A percentile compares a stretch with the other conserved stretches of the same genome.
Conservation (phyloP, 768 basidiomycete species). For the Tricholoma hemisulphureum region DNA sequence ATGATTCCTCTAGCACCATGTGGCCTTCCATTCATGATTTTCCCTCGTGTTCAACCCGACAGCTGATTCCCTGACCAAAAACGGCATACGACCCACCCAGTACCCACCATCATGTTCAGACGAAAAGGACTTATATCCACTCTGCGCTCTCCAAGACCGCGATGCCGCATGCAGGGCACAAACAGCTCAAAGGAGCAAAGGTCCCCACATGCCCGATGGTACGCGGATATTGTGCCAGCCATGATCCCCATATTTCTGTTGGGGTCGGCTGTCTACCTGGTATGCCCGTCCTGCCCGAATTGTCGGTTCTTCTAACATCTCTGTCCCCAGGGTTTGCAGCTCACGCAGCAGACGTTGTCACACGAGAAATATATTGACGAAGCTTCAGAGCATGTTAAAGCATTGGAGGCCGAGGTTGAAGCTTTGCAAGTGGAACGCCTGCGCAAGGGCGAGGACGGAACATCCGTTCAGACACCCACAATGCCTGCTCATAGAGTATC, state of each 20-base stretch:
- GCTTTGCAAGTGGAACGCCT: constrained; percentile 33
- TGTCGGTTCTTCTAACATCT: not conserved
- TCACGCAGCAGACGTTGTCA: constrained; percentile 58
- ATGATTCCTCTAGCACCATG: not conserved
- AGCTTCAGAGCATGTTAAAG: constrained; percentile 48
- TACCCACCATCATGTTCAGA: not conserved
- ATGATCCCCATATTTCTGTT: constrained; percentile 79
- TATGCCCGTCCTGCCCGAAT: constrained; percentile 27
- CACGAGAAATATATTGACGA: constrained; percentile 73
- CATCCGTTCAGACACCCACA: not conserved
- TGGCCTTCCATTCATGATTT: not conserved
- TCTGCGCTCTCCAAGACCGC: constrained; percentile 5
- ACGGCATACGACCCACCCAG: too few relatives aligned
- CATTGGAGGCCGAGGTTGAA: constrained; percentile 61
- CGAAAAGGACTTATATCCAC: constrained; percentile 10
- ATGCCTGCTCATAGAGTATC: not conserved
- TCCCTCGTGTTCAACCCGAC: constrained; percentile 5
- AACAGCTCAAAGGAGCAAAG: constrained; percentile 21
- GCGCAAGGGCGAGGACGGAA: constrained; percentile 10
- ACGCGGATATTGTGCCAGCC: constrained; percentile 64
- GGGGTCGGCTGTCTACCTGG: constrained; percentile 78
- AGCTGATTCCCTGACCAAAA: constrained; percentile 11
- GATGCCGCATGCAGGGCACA: constrained; percentile 17
- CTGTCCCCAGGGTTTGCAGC: constrained; percentile 56
- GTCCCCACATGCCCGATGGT: constrained; percentile 64